A percentile compares a stretch with the other conserved stretches of the same genome.
phyloP scores from a whole-genome alignment of 2,329 filamentous ascomycete species.

The Aspergillus amoenus region DNA sequence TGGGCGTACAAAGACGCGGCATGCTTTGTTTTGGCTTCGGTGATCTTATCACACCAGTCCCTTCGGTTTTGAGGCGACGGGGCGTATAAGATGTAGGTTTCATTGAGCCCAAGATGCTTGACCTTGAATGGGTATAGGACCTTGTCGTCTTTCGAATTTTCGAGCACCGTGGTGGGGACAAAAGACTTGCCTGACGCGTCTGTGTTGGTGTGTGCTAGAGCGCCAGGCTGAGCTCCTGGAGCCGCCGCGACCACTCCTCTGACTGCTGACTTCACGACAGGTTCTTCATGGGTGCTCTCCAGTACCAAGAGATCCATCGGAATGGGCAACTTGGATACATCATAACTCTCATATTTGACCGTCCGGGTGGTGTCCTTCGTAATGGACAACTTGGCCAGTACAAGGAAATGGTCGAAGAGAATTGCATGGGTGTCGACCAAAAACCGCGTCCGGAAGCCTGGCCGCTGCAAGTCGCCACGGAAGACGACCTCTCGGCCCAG shows the following conservation, averaged over 20 bases:
- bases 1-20: constrained; percentile 85
- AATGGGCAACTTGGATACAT: constrained; percentile 92
- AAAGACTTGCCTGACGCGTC: constrained; percentile 51
- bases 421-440: constrained; percentile 94
- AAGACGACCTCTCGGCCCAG: constrained; percentile 88
- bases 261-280: constrained; percentile 74
- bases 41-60: constrained; percentile 92
- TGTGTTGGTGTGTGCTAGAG: constrained; percentile 63
- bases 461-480: constrained; percentile 83
- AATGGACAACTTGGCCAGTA: constrained; percentile 77
- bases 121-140: constrained; percentile 92
- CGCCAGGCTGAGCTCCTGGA: constrained; percentile 54
- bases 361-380: constrained; percentile 66
- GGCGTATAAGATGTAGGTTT: constrained; percentile 88
- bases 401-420: constrained; percentile 94
- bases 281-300: constrained; percentile 88
- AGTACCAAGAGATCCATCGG: constrained; percentile 94
- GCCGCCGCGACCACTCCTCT: constrained; percentile 65
- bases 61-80: constrained; percentile 70
- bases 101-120: constrained; percentile 85
- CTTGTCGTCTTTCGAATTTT: constrained; percentile 68
- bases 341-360: constrained; percentile 78
- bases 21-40: constrained; percentile 91
- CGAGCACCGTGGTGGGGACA: constrained; percentile 49
- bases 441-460: constrained; percentile 82